Base-by-base conservation (phyloP, 2,329 filamentous ascomycete genomes). In the Colletotrichum sp. region DNA sequence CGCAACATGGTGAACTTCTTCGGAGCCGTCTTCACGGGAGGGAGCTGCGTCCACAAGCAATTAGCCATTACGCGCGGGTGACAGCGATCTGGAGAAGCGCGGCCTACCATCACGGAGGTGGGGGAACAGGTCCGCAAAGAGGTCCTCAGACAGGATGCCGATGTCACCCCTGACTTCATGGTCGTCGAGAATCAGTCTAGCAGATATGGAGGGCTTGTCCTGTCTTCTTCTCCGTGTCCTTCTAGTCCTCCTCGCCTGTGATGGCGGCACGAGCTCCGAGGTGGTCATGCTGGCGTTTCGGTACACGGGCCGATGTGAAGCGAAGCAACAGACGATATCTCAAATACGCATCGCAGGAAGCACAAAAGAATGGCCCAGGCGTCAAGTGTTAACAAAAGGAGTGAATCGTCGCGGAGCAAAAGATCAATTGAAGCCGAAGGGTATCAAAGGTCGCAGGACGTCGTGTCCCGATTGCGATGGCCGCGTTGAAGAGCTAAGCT, bases 101-200 rank as follows among this genome's bases (percentile, higher is more conserved):
- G 36, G 28, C 90, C 84, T 83, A 92, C 90, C 84, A 81, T 87
- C 80, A 79, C 85, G 85, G 79, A 90, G 81, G 80, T 92, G 87
- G 77, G 94, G 93, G 85, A 98, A 96, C 67, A 99, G 90, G 82
- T 98, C 94, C 63, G 90, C 88, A 81, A 96, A 95, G 67, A 99
- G 89, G 84, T 98, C 95, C 80, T 95, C 93, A 15, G 96, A 98
- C 69, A 99, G 85, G 78, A 97, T 91, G 78, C 96, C 97, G 77
- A 96, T 90, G 82, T 98, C 95, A 69, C 95, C 95, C 85, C 94
- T 95, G 80, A 98, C 89, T 26, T 77, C 64, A 83, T 94, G 93
- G 82, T 96, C 94, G 84, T 98, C 96, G 72, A 98, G 91, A 48
- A 98, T 90, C 67, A 99, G 89, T 74, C 94, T 93, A 72, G 95